phyloP scores from a whole-genome alignment of 805 yeast species.

The Metschnikowia colocasiae region DNA sequence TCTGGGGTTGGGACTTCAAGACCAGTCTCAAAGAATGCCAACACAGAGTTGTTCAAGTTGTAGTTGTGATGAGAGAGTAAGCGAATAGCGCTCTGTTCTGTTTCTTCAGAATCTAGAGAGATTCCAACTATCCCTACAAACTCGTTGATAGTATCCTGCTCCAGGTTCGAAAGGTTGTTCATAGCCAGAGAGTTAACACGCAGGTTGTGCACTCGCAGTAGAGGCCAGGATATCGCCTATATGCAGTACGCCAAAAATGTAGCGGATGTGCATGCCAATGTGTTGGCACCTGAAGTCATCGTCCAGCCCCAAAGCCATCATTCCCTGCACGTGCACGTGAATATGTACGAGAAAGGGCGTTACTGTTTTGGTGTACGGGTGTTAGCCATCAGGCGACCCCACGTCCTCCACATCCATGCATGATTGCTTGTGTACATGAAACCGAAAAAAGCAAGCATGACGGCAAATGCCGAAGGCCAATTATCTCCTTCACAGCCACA shows the following conservation, averaged over 20 bases:
- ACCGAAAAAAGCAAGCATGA: neutral
- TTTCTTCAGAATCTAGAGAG: constrained; percentile 14
- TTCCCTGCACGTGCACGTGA: no score
- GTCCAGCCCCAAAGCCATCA: no score
- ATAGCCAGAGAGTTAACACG: neutral
- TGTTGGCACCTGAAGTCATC: no score
- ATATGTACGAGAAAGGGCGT: no score
- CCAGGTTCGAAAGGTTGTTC: constrained; percentile 8
- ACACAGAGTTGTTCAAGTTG: constrained; percentile 59
- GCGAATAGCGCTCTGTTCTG: constrained; percentile 10
- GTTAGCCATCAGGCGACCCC: neutral
- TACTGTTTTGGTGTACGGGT: constrained; percentile 2
- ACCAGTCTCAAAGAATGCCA: constrained; percentile 57
- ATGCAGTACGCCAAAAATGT: neutral
- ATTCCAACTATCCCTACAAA: constrained; percentile 17
- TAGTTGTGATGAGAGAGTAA: constrained; percentile 32
- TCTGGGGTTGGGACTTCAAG: constrained; percentile 23
- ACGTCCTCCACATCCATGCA: neutral
- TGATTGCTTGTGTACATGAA: constrained; percentile 1
- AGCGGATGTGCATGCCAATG: no score
- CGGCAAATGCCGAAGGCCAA: neutral
- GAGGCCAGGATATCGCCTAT: neutral
- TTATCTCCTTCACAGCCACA: neutral
- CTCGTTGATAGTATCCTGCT: constrained; percentile 14
- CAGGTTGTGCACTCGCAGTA: neutral